These are phyloP conservation scores for Cercis canadensis DNA, from an alignment of 306 rosid genomes.

Conservation along the genomic window DNA sequence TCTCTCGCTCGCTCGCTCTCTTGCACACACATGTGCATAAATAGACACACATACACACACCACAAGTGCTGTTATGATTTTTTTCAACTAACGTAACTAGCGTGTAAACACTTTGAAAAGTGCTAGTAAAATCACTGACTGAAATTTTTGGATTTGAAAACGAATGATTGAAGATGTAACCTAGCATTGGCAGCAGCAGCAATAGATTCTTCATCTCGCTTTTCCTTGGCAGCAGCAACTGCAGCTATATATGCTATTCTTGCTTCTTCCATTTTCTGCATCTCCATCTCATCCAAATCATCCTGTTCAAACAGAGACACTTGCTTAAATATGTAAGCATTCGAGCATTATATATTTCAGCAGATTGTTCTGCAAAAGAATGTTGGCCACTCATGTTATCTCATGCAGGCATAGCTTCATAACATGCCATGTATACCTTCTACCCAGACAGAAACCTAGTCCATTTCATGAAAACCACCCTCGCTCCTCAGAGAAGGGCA, in stretches of 20 bases:
- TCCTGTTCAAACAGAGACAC: conserved; percentile 56
- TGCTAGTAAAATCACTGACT: conserved; percentile 31
- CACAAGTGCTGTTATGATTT: conserved; percentile 20
- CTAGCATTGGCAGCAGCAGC: conserved; percentile 78
- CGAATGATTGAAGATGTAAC: conserved; percentile 64
- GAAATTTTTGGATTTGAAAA: conserved; percentile 51
- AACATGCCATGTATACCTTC: too few relatives aligned
- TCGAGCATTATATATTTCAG: too few relatives aligned
- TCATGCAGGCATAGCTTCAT: neutral
- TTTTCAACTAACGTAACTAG: conserved; percentile 19
- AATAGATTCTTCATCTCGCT: conserved; percentile 83
- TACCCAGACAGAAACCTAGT: too few relatives aligned
- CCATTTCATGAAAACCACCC: too few relatives aligned
- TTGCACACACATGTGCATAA: neutral
- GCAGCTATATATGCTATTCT: conserved; percentile 76
- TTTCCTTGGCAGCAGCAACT: conserved; percentile 68
- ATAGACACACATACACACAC: neutral
- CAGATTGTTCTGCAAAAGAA: conserved; percentile 10
- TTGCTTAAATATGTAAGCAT: too few relatives aligned
- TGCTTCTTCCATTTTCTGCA: conserved; percentile 82
- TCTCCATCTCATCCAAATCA: conserved; percentile 72
- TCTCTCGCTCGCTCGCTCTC: too few relatives aligned
- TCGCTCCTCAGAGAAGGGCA: neutral
- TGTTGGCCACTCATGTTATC: neutral
- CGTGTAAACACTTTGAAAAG: conserved; percentile 13